phyloP scores from a whole-genome alignment of 2,329 filamentous ascomycete genomes.

The Blumeriella jaapii region DNA sequence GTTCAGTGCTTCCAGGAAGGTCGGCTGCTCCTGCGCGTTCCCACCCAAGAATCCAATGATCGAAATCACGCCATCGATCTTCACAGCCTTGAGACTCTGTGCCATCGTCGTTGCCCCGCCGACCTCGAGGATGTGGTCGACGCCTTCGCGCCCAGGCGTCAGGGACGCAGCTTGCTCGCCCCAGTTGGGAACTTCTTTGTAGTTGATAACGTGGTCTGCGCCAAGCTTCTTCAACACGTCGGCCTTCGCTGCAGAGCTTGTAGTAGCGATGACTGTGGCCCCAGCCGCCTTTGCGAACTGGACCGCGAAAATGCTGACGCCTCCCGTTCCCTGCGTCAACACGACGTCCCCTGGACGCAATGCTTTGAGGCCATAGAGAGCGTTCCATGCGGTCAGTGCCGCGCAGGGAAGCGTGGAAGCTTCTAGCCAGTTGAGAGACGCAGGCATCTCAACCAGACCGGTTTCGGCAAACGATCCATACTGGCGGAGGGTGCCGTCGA shows the following conservation, averaged over 20 bases:
- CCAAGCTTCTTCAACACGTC: conserved; percentile 30
- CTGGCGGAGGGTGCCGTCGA: conserved; percentile 38
- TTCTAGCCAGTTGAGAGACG: conserved; percentile 35
- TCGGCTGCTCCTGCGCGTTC: conserved; percentile 15
- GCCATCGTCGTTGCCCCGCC: conserved; percentile 30
- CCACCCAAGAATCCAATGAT: conserved; percentile 30
- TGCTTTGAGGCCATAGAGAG: conserved; percentile 37
- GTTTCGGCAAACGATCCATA: conserved; percentile 40
- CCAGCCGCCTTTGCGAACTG: conserved; percentile 33
- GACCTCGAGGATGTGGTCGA: conserved; percentile 35
- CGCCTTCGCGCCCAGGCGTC: conserved; percentile 29
- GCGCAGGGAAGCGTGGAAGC: conserved; percentile 40
- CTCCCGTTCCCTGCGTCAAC: conserved; percentile 33
- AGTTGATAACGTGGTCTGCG: conserved; percentile 35
- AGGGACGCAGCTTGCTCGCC: conserved; percentile 29
- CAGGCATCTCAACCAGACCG: conserved; percentile 48
- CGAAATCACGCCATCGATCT: conserved; percentile 31
- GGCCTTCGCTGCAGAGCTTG: conserved; percentile 29
- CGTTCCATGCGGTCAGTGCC: conserved; percentile 46
- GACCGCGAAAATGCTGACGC: conserved; percentile 30
- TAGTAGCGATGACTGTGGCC: conserved; percentile 33
- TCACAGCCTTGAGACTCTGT: conserved; percentile 31
- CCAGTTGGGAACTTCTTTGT: conserved; percentile 31
- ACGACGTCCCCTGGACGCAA: conserved; percentile 29
- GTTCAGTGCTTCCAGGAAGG: conserved; percentile 25